Base-by-base conservation (phyloP, 345 rosid species). In the Hibiscus trionum region DNA sequence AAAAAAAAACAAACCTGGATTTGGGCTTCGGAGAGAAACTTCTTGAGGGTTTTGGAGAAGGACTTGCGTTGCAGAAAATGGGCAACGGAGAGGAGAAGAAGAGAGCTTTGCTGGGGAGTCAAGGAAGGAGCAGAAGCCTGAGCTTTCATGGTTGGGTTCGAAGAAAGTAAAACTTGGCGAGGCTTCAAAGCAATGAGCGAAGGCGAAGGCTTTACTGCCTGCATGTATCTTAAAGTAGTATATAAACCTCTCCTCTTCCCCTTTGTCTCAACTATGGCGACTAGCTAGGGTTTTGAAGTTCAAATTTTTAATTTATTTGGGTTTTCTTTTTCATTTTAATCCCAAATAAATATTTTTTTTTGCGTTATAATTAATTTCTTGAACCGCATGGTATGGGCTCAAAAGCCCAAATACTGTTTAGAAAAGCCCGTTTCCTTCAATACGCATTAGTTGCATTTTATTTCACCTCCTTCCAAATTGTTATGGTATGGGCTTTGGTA, bases 11-110 rank as follows among this genome's bases (percentile, higher is more conserved):
- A 60, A 19, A 87, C 97, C 96, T 84, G 80, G 76, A 88, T 37
- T 70, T 81, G 73, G 19, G 96, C 86, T 83, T 88, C 92, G 11
- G 87, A 79, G 7, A 77, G 84, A 58, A 93, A 75, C 81, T 90
- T 91, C 82, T 90, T 90, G 66, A 90, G 82, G 55, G 96, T 82
- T 74, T 86, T 88, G 64, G 87, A 78, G 75, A 91, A 86, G 56
- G 91, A 90, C 67, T 52, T 79, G 67, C 82, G 81, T 10, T 83
- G 78, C 60, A 93, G 82, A 75, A 78, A 90, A 24, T 69, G 81
- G 76, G 93, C 95, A 3, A 90, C 21, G 57, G 96, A 85, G 19
- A 58, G 82, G 11, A 85, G 79, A 11, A 93, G 80, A 49, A 82
- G 75, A 70, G 66, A 16, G 62, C 77, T 86, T 73, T 76, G 82